These are phyloP conservation scores for Hysterium pulicare DNA, from an alignment of 2,329 filamentous ascomycete species.

Conservation along the genomic window DNA sequence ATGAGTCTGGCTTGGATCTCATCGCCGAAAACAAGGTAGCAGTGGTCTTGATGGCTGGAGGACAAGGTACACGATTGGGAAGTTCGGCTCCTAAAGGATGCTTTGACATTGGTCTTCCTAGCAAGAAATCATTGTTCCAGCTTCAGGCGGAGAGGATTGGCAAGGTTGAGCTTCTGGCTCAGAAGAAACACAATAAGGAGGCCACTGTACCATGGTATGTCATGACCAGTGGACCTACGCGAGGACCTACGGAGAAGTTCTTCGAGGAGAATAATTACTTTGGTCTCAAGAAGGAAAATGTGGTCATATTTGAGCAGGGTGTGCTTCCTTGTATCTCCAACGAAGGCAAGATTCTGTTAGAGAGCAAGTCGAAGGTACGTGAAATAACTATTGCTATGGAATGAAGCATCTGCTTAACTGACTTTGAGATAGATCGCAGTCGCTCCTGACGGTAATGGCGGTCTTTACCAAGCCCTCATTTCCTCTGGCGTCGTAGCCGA, in stretches of 20 bases:
- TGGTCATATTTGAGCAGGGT: slow-evolving; percentile 93
- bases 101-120: slow-evolving; percentile 93
- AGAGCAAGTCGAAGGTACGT: slow-evolving; percentile 73
- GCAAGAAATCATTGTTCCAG: slow-evolving; percentile 92
- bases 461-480: slow-evolving; percentile 89
- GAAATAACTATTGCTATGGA: slow-evolving; percentile 4
- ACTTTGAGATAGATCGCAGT: slow-evolving; percentile 64
- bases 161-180: slow-evolving; percentile 78
- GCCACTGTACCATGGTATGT: slow-evolving; percentile 91
- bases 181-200: slow-evolving; percentile 60
- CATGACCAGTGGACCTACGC: slow-evolving; percentile 96
- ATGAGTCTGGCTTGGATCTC: slow-evolving; percentile 64
- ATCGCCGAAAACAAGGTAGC: slow-evolving; percentile 68
- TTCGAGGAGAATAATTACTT: slow-evolving; percentile 90
- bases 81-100: slow-evolving; percentile 96
- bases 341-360: slow-evolving; percentile 93
- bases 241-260: slow-evolving; percentile 87
- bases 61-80: slow-evolving; percentile 90
- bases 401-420: slow-evolving; percentile 13
- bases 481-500: slow-evolving; percentile 76
- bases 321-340: slow-evolving; percentile 96
- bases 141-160: slow-evolving; percentile 92
- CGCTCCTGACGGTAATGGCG: slow-evolving; percentile 94
- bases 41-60: slow-evolving; percentile 95
- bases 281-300: slow-evolving; percentile 78